Conservation (phyloP, 495 filamentous ascomycete genomes). For the Neurospora sp. region DNA sequence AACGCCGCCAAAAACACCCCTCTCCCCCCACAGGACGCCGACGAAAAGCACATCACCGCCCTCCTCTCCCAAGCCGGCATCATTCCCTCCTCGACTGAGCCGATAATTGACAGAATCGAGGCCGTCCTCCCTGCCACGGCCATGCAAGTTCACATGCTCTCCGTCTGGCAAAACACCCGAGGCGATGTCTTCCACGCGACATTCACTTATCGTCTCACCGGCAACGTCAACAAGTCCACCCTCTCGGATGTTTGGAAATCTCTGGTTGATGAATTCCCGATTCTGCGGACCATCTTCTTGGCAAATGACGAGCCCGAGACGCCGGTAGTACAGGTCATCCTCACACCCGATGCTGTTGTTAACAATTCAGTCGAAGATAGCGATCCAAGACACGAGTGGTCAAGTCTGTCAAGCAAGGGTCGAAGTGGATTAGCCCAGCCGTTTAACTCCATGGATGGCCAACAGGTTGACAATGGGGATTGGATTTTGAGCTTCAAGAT, state of each 20-base stretch:
- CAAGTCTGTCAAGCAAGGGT: constrained; percentile 1
- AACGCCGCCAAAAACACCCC: background rate
- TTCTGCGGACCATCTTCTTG: constrained; percentile 55
- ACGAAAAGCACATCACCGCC: background rate
- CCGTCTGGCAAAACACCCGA: constrained; percentile 52
- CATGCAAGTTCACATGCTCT: constrained; percentile 65
- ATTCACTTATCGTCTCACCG: constrained; percentile 43
- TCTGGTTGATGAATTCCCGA: constrained; percentile 41
- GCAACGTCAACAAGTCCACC: constrained; percentile 22
- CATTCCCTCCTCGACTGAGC: background rate
- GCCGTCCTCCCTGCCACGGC: constrained; percentile 51
- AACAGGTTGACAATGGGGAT: background rate
- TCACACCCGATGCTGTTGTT: background rate
- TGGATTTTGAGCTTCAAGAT: constrained; percentile 38
- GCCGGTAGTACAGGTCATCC: constrained; percentile 44
- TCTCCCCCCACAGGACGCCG: background rate
- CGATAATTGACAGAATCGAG: constrained; percentile 28
- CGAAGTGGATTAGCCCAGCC: background rate
- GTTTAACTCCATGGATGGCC: constrained; percentile 6
- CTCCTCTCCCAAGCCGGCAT: background rate
- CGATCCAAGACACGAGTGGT: background rate
- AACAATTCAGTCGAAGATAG: background rate
- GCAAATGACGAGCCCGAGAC: constrained; percentile 29
- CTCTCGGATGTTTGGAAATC: constrained; percentile 45
- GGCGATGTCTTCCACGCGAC: constrained; percentile 52